A percentile compares a stretch with the other conserved stretches of the same genome.
Conservation (phyloP, 495 filamentous ascomycete species). For the Parathielavia hyrcaniae region DNA sequence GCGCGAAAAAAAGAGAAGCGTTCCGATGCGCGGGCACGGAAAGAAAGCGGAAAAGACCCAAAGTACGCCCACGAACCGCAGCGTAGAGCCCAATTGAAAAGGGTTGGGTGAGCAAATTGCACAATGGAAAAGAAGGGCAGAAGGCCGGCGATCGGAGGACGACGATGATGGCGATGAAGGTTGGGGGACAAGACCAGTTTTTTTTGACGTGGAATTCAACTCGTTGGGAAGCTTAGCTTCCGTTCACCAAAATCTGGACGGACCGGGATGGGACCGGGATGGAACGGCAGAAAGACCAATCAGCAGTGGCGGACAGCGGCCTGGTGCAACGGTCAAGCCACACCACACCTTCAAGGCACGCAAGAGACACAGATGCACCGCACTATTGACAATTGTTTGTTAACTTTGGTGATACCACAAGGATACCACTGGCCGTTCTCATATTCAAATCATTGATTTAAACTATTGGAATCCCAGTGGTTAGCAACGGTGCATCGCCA, state of each 20-base stretch:
- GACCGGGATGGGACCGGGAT: constrained; percentile 21
- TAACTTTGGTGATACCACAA: too few species aligned
- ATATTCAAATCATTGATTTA: too few species aligned
- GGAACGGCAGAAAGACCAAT: constrained; percentile 16
- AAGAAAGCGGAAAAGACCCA: neutral
- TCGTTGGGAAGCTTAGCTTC: constrained; percentile 29
- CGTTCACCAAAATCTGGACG: constrained; percentile 25
- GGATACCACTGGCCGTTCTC: too few species aligned
- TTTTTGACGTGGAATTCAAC: constrained; percentile 32
- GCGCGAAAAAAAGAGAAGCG: constrained; percentile 20
- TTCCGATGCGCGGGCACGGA: neutral
- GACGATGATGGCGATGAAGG: constrained; percentile 23
- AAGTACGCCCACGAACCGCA: neutral
- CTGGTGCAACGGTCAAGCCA: constrained; percentile 3
- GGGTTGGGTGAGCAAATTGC: constrained; percentile 3
- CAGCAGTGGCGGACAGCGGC: neutral
- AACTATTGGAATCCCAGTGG: too few species aligned
- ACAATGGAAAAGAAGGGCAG: constrained; percentile 19
- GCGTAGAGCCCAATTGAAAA: constrained; percentile 24
- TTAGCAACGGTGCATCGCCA: too few species aligned
- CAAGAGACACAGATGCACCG: neutral
- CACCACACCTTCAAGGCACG: neutral
- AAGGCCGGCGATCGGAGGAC: constrained; percentile 31
- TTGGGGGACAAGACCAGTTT: constrained; percentile 23
- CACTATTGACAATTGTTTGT: too few species aligned